Percentiles rank a stretch among this genome's conserved stretches.
phyloP scores from a whole-genome alignment of 2,329 filamentous ascomycete species.

The Ophiosphaerella herpotricha region DNA sequence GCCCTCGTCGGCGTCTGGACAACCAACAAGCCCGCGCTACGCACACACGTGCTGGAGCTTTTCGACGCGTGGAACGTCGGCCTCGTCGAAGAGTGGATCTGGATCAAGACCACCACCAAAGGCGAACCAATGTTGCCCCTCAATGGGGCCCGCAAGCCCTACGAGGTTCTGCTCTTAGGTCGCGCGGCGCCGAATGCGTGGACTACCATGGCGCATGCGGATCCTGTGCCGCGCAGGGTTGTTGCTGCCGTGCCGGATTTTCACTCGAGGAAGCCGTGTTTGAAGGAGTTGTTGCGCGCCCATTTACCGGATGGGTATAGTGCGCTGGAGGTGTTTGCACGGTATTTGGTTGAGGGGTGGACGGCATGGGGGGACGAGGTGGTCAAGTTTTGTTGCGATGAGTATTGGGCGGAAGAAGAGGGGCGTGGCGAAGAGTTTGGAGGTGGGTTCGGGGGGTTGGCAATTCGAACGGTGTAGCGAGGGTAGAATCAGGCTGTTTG shows the following conservation, averaged over 20 bases:
- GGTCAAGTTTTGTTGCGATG: constrained; percentile 67
- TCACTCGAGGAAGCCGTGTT: constrained; percentile 78
- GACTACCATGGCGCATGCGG: constrained; percentile 25
- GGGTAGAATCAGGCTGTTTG: too few species aligned
- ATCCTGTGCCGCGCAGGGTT: constrained; percentile 56
- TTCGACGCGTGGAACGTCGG: constrained; percentile 71
- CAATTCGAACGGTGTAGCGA: too few species aligned
- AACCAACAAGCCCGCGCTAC: constrained; percentile 69
- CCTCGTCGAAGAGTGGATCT: constrained; percentile 72
- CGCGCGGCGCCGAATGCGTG: constrained; percentile 38
- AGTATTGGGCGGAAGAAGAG: constrained; percentile 51
- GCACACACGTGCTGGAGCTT: constrained; percentile 62
- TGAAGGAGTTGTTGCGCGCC: constrained; percentile 64
- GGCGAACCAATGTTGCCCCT: constrained; percentile 69
- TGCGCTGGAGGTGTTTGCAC: constrained; percentile 77
- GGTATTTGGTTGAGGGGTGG: constrained; percentile 75
- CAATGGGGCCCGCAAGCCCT: constrained; percentile 70
- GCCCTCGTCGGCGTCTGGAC: constrained; percentile 73
- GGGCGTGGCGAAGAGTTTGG: neutral
- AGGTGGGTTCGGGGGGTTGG: neutral
- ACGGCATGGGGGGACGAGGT: constrained; percentile 79
- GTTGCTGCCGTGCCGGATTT: constrained; percentile 73
- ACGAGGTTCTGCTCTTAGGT: constrained; percentile 72
- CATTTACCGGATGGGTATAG: constrained; percentile 58
- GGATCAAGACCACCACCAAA: constrained; percentile 71